Conservation (phyloP, 768 basidiomycete species). For the Pleurotus djamor region DNA sequence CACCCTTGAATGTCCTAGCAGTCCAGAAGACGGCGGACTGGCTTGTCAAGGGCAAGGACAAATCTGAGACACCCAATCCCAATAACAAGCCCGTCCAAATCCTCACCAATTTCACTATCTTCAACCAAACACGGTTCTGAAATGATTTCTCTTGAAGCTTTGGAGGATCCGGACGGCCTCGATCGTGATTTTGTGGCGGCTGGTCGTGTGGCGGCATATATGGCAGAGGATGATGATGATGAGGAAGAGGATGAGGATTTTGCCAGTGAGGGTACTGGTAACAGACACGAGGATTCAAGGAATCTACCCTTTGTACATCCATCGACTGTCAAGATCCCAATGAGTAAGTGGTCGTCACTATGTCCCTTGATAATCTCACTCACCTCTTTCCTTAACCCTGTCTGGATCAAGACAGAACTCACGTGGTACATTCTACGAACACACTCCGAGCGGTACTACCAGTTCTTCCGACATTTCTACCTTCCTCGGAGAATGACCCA, state of each 20-base stretch:
- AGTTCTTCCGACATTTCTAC: slow-evolving; percentile 46
- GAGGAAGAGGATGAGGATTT: slow-evolving; percentile 56
- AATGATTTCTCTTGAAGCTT: slow-evolving; percentile 43
- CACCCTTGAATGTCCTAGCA: slow-evolving; percentile 12
- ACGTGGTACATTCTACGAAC: slow-evolving; percentile 60
- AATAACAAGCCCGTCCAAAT: slow-evolving; percentile 52
- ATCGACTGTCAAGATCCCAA: slow-evolving; percentile 48
- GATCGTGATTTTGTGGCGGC: slow-evolving; percentile 49
- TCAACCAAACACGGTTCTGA: slow-evolving; percentile 47
- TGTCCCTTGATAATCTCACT: neutral
- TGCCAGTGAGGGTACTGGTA: too few species aligned
- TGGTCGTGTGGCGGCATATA: slow-evolving; percentile 47
- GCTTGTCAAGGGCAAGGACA: slow-evolving; percentile 39
- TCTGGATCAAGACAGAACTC: slow-evolving; percentile 62
- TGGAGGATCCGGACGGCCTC: slow-evolving; percentile 40
- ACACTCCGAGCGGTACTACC: slow-evolving; percentile 44
- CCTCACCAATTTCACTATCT: slow-evolving; percentile 58
- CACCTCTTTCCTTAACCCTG: slow-evolving; percentile 38
- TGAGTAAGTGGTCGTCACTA: slow-evolving; percentile 40
- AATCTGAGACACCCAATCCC: slow-evolving; percentile 27
- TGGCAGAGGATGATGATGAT: slow-evolving; percentile 52
- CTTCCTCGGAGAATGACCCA: slow-evolving; percentile 50
- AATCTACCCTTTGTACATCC: slow-evolving; percentile 35
- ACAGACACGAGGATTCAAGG: too few species aligned
- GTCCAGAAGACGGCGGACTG: slow-evolving; percentile 31